Conservation (phyloP, 1,284 basidiomycete species). For the Fomes fomentarius region DNA sequence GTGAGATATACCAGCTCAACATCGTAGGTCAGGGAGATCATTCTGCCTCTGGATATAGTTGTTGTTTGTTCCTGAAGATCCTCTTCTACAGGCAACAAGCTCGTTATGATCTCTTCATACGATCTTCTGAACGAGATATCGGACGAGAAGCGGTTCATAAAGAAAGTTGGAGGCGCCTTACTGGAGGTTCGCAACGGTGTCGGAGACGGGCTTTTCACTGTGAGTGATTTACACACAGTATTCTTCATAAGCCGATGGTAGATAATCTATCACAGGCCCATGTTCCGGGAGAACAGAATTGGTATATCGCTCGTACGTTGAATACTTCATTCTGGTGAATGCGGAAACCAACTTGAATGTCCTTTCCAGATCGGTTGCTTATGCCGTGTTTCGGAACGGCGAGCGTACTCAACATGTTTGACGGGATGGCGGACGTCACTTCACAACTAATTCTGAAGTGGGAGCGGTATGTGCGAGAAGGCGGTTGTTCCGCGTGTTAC, state of each 20-base stretch:
- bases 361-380: conserved; percentile 46
- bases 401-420: conserved; percentile 49
- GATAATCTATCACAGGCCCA: conserved; percentile 28
- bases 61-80: too few relatives aligned
- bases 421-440: conserved; percentile 51
- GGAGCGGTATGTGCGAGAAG: conserved; percentile 39
- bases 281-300: conserved; percentile 46
- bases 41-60: too few relatives aligned
- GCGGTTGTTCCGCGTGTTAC: neutral
- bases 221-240: neutral
- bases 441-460: conserved; percentile 52
- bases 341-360: neutral
- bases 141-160: conserved; percentile 49
- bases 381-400: conserved; percentile 56
- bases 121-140: conserved; percentile 45
- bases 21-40: conserved; percentile 35
- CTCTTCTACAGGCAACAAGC: conserved; percentile 40
- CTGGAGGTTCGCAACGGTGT: conserved; percentile 44
- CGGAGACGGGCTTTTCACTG: conserved; percentile 50
- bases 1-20: conserved; percentile 48
- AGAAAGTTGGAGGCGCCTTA: conserved; percentile 38
- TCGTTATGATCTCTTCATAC: conserved; percentile 40
- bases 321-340: neutral
- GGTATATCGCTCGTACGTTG: conserved; percentile 49
- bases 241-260: neutral